Percentiles rank a stretch among this genome's conserved stretches.
phyloP scores from a whole-genome alignment of 1,139 yeast species.

The Protomyces gravidus region DNA sequence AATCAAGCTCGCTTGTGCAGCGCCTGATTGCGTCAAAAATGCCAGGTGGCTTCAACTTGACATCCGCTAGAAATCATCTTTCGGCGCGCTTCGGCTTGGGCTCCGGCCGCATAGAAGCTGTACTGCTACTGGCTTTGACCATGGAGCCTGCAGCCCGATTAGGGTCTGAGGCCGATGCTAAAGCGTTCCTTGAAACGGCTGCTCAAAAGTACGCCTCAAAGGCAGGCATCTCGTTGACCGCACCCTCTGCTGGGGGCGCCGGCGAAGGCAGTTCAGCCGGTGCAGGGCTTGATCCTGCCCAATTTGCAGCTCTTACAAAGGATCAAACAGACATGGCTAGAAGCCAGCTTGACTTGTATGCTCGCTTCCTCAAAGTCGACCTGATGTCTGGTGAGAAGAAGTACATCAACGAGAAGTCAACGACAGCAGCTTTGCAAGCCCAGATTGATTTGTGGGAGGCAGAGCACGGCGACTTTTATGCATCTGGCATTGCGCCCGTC shows the following conservation, averaged over 20 bases:
- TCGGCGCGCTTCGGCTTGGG: slow-evolving; percentile 89
- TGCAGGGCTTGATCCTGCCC: slow-evolving; percentile 91
- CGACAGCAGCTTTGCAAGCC: slow-evolving; percentile 72
- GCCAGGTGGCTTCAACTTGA: slow-evolving; percentile 98
- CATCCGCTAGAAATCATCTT: slow-evolving; percentile 84
- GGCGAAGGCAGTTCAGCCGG: slow-evolving; percentile 60
- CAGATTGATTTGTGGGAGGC: slow-evolving; percentile 90
- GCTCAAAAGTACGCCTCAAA: slow-evolving; percentile 81
- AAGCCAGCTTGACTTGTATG: slow-evolving; percentile 92
- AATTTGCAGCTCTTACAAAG: slow-evolving; percentile 86
- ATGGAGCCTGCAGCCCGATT: slow-evolving; percentile 88
- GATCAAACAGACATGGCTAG: slow-evolving; percentile 85
- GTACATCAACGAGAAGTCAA: slow-evolving; percentile 80
- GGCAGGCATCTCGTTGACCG: slow-evolving; percentile 70
- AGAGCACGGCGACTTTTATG: slow-evolving; percentile 94
- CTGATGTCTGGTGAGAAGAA: slow-evolving; percentile 86
- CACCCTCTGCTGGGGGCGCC: slow-evolving; percentile 56
- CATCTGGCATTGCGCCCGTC: slow-evolving; percentile 83
- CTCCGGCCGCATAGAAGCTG: slow-evolving; percentile 89
- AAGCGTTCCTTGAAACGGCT: slow-evolving; percentile 72
- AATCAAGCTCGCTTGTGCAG: slow-evolving; percentile 79
- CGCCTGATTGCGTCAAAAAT: slow-evolving; percentile 92
- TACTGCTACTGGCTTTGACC: slow-evolving; percentile 73
- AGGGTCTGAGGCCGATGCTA: slow-evolving; percentile 81
- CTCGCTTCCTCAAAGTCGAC: slow-evolving; percentile 89